Evolutionary conservation across 1,284 basidiomycete species (phyloP), one percentile per base, ranked within the genome.

Genomic region (Microbotryum violaceum): DNA sequence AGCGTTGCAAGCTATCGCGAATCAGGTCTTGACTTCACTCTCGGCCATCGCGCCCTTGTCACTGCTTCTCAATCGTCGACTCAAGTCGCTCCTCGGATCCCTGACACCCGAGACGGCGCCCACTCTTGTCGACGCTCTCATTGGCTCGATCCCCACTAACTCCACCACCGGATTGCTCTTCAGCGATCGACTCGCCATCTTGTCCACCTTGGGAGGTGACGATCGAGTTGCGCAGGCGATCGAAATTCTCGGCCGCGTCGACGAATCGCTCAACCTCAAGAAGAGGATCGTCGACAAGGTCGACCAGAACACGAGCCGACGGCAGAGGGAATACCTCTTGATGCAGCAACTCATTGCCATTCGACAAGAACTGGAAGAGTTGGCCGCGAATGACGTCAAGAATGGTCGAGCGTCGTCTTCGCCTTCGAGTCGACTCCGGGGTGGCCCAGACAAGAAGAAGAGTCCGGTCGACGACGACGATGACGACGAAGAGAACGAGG

Each of bases 321-420:
- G 62, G 45, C 62, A 67, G 58, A 51, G 65, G n/a, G 70, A 67
- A 61, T 57, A 46, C 14, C 59, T 63, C 4, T 49, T 71, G 6
- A 54, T 64, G 57, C 65, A 68, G 49, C 64, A 70, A 52, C 49
- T 71, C 18, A 52, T 66, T 4, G 65, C 66, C 45, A 68, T 70
- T 56, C 56, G 62, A 29, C 64, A 68, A 51, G 72, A 73, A 37
- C 54, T 72, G 20, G 60, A 70, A 52, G 60, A 65, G n/a, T 56
- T 73, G 21, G 64, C 65, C 9, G 47, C 31, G 12, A 44, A 56
- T 47, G 57, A 62, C 14, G 31, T 10, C 54, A 61, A 57, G 63
- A 62, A 42, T 14, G 37, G 37, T 42, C 12, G 37, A 42, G 37
- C 37, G 12, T 42, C 37, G 37, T 42, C 37, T 42, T 42, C 37